Percentiles rank a stretch among this genome's conserved stretches.
These are phyloP conservation scores for Irpex rosettiformis DNA, from an alignment of 1,284 basidiomycete species.

Conservation along the genomic window DNA sequence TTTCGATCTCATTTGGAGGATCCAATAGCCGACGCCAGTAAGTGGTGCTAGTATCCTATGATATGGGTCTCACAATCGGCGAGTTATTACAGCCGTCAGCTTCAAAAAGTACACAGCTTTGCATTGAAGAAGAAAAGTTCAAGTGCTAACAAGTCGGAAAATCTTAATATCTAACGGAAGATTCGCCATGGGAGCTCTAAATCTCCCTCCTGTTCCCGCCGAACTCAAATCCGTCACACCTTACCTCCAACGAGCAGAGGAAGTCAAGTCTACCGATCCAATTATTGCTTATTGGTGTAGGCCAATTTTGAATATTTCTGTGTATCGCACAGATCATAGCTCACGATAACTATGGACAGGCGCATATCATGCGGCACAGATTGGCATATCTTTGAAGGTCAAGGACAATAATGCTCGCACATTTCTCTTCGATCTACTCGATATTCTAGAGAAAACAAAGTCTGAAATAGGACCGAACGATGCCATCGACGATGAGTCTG, in stretches of 20 bases:
- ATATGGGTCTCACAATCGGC: too few species aligned
- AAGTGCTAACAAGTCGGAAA: too few species aligned
- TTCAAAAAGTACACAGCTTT: too few species aligned
- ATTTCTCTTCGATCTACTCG: conserved; percentile 75
- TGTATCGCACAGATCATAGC: conserved; percentile 4
- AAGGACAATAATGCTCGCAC: conserved; percentile 59
- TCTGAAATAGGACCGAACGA: conserved; percentile 71
- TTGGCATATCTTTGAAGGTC: conserved; percentile 72
- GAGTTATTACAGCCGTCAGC: too few species aligned
- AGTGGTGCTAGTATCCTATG: too few species aligned
- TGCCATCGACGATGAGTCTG: conserved; percentile 80
- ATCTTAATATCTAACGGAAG: too few species aligned
- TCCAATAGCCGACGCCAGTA: too few species aligned
- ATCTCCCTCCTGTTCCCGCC: conserved; percentile 51
- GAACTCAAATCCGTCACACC: conserved; percentile 67
- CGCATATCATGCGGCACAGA: conserved; percentile 87
- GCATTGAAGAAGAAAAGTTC: too few species aligned
- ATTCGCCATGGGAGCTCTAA: conserved; percentile 33
- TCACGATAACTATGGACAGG: conserved; percentile 41
- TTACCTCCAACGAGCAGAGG: conserved; percentile 87
- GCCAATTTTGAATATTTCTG: conserved; percentile 24
- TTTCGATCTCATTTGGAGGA: too few species aligned
- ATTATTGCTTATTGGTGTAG: conserved; percentile 94
- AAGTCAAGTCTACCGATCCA: conserved; percentile 79
- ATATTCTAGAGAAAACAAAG: conserved; percentile 82